These are phyloP conservation scores for Boletus rubropictus DNA, from an alignment of 768 basidiomycete genomes.

Conservation along the genomic window DNA sequence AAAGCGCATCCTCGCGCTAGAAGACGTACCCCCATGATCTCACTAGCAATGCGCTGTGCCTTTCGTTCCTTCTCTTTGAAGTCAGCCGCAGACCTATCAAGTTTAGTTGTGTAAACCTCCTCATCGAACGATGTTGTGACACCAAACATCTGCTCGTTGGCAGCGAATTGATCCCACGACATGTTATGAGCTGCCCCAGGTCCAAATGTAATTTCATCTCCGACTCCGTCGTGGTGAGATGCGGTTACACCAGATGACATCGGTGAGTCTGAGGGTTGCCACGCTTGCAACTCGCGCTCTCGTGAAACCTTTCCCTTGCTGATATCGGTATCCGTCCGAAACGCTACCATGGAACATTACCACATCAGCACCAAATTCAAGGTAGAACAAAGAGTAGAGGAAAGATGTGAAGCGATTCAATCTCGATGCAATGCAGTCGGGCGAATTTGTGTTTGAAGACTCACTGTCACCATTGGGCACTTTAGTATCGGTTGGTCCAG, in stretches of 20 bases:
- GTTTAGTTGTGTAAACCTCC: constrained; percentile 88
- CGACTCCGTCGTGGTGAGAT: constrained; percentile 27
- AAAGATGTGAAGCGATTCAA: background rate
- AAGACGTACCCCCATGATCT: constrained; percentile 75
- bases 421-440: background rate
- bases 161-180: constrained; percentile 89
- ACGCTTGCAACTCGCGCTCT: constrained; percentile 78
- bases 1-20: background rate
- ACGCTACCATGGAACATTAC: constrained; percentile 41
- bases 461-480: constrained; percentile 67
- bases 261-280: constrained; percentile 47
- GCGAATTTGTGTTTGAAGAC: constrained; percentile 24
- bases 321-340: constrained; percentile 81
- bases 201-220: constrained; percentile 71
- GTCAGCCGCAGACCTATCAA: constrained; percentile 79
- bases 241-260: constrained; percentile 25
- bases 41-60: constrained; percentile 83
- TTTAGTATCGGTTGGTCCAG: constrained; percentile 68
- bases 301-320: constrained; percentile 47
- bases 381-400: background rate
- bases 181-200: constrained; percentile 38
- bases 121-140: constrained; percentile 90
- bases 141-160: constrained; percentile 90
- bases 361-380: constrained; percentile 11
- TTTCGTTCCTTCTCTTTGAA: constrained; percentile 84